Base-by-base conservation (phyloP, 768 basidiomycete species). In the Clitopilus passeckerianus region DNA sequence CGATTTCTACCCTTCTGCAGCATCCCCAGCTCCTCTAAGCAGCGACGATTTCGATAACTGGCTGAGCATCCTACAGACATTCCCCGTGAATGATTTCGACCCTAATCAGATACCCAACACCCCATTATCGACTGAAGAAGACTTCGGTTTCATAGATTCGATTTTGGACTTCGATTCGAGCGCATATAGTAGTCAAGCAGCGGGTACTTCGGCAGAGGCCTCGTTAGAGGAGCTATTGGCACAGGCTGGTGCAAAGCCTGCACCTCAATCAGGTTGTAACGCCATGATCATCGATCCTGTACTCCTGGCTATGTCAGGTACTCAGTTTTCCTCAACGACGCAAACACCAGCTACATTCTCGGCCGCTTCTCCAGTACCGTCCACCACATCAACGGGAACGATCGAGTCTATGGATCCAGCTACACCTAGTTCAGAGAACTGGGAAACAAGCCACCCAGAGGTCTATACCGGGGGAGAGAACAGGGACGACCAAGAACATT, bases 61-160 rank as follows among this genome's bases (percentile, higher is more conserved):
- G 81, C 72, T 84, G 69, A 76, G 74, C 55, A 75, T 80, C 53
- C 70, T 84, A n/a, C 74, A 81, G 44, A 68, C 74, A 1, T 78
- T 82, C 55, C 74, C 80, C 6, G 65, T 74, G 24, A 72, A 72
- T 44, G 73, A 66, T 12, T 66, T 71, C 35, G 59, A 64, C 12
- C 65, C 59, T 15, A 53, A 61, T 52, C 64, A 64, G 23, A 58
- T 35, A 35, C 52, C 50, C 1, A 23, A 33, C 46, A 57, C 60
- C 18, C 61, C 56, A 33, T 56, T 43, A 41, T 44, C 59, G 15
- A 43, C 53, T 20, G 15, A 57, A 23, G 50, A 57, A 12, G 61
- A 62, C 54, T 61, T 59, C 57, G 56, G 34, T 58, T 43, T 63
- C 57, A 57, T 67, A 50, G 59, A 65, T 54, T 64, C 61, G 44